Evolutionary conservation across 2,329 filamentous ascomycete species (phyloP), one percentile per base, ranked within the genome.

Genomic region (Neonectria sp.): DNA sequence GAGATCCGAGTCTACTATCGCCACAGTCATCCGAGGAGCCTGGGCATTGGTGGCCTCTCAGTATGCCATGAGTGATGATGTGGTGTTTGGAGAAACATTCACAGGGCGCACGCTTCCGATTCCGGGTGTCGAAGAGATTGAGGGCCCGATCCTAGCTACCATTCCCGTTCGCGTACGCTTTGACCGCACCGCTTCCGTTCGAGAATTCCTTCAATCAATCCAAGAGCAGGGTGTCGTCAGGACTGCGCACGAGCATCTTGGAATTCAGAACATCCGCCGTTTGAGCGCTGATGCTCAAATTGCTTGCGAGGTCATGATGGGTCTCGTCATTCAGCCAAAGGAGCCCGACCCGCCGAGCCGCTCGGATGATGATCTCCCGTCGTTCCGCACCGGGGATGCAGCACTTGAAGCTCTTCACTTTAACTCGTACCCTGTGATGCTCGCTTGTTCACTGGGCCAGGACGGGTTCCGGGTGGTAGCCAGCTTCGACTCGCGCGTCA

Each of bases 381-480:
- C 86, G 0, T 85, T 86, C 11, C 84, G 86, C 29, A 86, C 87
- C 33, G 83, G 80, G 0, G 87, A 90, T 68, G 85, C 86, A 0
- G 88, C 88, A 0, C 83, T 86, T 21, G 88, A 90, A 69, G 89
- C 88, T 0, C 80, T 90, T 45, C 85, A 85, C 74, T 86, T 86
- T 72, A 86, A 86, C 74, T 85, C 84, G 0, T 91, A 91, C 73
- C 86, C 88, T 4, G 83, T 92, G 29, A 91, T 91, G 82, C 79
- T 92, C 40, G 89, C 91, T 45, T 91, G 89, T 69, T 89, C 86
- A 1, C 77, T 91, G 2, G 85, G 87, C 45, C 80, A 85, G 3
- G 79, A 82, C 49, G 84, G 86, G 1, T 87, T 91, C 73, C 78
- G 86, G 17, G 81, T 90, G 35, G 88, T 88, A 78, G 88, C 89